These are phyloP conservation scores for Macrolepiota albuminosa DNA, from an alignment of 768 basidiomycete species.

Conservation along the genomic window DNA sequence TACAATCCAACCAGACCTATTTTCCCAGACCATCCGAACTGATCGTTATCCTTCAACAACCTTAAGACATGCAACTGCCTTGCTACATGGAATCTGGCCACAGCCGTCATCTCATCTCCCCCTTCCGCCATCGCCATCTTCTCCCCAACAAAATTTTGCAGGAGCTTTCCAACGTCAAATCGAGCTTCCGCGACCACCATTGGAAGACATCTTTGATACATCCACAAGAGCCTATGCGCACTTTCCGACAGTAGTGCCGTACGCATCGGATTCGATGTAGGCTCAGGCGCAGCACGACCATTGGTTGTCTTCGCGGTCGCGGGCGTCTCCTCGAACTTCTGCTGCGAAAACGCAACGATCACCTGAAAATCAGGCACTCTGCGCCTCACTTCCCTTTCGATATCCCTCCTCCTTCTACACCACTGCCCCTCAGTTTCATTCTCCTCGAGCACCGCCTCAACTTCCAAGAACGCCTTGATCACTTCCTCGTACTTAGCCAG, in stretches of 20 bases:
- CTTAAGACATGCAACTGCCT: too few relatives aligned
- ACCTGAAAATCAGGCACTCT: too few relatives aligned
- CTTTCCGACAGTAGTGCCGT: slow-evolving; percentile 70
- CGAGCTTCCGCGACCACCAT: slow-evolving; percentile 69
- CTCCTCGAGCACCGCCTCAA: too few relatives aligned
- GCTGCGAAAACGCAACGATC: slow-evolving; percentile 36
- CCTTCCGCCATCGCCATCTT: slow-evolving; percentile 13
- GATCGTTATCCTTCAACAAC: slow-evolving; percentile 14
- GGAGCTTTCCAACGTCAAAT: slow-evolving; percentile 83
- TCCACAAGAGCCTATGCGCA: slow-evolving; percentile 75
- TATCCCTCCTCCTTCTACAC: too few relatives aligned
- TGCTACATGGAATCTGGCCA: slow-evolving; percentile 18
- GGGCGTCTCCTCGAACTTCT: slow-evolving; percentile 23
- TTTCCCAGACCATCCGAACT: slow-evolving; percentile 77
- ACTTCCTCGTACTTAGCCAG: too few relatives aligned
- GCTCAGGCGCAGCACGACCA: neutral
- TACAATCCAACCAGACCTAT: slow-evolving; percentile 43
- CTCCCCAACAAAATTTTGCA: slow-evolving; percentile 38
- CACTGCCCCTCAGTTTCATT: too few relatives aligned
- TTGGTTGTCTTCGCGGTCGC: neutral
- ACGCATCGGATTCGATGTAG: slow-evolving; percentile 30
- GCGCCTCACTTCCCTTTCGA: too few relatives aligned
- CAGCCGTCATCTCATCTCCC: slow-evolving; percentile 21
- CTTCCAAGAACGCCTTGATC: too few relatives aligned
- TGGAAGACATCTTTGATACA: slow-evolving; percentile 80